Conservation (phyloP, 768 basidiomycete genomes). For the Grammothele lineata region DNA sequence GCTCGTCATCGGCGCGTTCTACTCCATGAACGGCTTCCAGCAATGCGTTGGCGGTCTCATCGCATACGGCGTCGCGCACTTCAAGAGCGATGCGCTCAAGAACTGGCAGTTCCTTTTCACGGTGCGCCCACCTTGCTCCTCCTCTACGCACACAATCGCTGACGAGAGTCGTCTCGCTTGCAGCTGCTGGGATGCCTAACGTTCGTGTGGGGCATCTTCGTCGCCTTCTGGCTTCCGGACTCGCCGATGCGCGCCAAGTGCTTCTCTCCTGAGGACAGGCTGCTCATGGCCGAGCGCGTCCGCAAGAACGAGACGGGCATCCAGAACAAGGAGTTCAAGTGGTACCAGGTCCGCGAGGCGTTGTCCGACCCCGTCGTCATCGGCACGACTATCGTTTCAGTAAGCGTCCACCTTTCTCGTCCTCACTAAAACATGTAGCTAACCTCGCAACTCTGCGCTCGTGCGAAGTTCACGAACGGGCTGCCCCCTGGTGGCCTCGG, state of each 20-base stretch:
- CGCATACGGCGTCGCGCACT: conserved; percentile 45
- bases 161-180: conserved; percentile 14
- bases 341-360: conserved; percentile 31
- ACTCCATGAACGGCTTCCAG: conserved; percentile 45
- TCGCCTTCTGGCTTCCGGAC: conserved; percentile 48
- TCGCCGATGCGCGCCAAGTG: conserved; percentile 45
- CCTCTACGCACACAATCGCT: neutral
- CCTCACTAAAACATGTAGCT: neutral
- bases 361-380: conserved; percentile 43
- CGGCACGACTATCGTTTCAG: conserved; percentile 42
- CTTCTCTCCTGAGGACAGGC: conserved; percentile 42
- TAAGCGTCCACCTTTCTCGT: conserved; percentile 36
- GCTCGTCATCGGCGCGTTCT: conserved; percentile 40
- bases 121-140: conserved; percentile 4
- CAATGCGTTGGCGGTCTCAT: conserved; percentile 47
- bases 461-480: neutral
- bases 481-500: conserved; percentile 35
- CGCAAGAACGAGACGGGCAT: conserved; percentile 50
- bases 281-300: conserved; percentile 46
- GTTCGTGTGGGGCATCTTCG: conserved; percentile 44
- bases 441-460: no score
- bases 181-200: conserved; percentile 42
- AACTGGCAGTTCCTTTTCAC: conserved; percentile 50
- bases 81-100: conserved; percentile 36
- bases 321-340: conserved; percentile 47